Percentiles rank a stretch among this genome's conserved stretches.
Conservation (phyloP, 306 rosid species). For the Prunus davidiana region DNA sequence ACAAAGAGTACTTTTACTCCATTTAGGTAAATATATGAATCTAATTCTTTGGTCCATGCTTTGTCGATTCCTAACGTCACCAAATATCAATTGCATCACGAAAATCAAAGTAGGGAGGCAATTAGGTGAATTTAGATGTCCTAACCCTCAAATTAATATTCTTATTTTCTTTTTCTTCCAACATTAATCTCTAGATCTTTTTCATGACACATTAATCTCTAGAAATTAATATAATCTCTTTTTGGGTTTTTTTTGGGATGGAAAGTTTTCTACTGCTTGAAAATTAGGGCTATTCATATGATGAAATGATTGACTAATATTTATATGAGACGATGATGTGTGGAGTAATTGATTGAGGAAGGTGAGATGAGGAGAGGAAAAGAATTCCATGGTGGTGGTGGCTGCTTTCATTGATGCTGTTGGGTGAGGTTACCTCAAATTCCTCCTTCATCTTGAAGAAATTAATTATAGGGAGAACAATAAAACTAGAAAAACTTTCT, state of each 20-base stretch:
- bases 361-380: background rate
- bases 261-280: background rate
- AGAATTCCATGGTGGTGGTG: background rate
- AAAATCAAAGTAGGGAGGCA: background rate
- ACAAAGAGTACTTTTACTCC: background rate
- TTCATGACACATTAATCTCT: background rate
- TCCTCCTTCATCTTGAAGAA: background rate
- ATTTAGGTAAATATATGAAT: background rate
- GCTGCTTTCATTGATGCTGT: constrained; percentile 9
- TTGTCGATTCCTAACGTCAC: constrained; percentile 5
- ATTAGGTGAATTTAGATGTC: background rate
- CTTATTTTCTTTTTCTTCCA: background rate
- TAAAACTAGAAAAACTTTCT: background rate
- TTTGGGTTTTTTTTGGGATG: no score
- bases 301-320: background rate
- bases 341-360: background rate
- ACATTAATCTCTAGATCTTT: background rate
- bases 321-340: background rate
- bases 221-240: background rate
- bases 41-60: background rate
- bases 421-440: constrained; percentile 10
- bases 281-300: background rate
- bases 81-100: background rate
- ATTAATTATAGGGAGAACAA: background rate
- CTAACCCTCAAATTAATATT: background rate